These are phyloP conservation scores for Uncinocarpus reesii DNA, from an alignment of 2,329 filamentous ascomycete genomes.

Conservation along the genomic window DNA sequence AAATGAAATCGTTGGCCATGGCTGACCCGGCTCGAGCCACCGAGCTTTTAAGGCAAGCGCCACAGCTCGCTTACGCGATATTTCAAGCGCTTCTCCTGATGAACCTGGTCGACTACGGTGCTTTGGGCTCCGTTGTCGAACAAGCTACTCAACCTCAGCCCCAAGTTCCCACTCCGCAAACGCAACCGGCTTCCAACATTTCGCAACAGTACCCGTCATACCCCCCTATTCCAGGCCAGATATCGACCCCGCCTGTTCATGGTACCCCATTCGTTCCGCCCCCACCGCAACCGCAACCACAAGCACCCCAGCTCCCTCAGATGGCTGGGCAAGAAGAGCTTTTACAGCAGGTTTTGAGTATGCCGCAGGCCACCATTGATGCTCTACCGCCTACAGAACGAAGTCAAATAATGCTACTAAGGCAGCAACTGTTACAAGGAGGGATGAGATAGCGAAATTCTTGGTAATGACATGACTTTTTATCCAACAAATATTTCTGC, in stretches of 20 bases:
- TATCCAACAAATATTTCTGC: not conserved
- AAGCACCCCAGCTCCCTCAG: conserved; percentile 33
- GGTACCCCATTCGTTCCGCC: conserved; percentile 34
- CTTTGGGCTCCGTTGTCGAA: conserved; percentile 72
- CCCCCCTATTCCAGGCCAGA: conserved; percentile 34
- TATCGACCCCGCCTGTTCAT: conserved; percentile 44
- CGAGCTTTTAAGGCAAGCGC: conserved; percentile 76
- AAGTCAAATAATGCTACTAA: conserved; percentile 66
- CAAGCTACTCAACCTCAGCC: conserved; percentile 38
- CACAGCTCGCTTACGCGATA: conserved; percentile 86
- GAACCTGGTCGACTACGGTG: conserved; percentile 77
- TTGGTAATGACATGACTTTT: not conserved
- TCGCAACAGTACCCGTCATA: conserved; percentile 32
- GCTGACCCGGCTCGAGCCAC: conserved; percentile 73
- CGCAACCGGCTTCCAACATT: conserved; percentile 29
- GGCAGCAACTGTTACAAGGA: conserved; percentile 69
- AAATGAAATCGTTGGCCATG: conserved; percentile 86
- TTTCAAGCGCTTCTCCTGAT: conserved; percentile 91
- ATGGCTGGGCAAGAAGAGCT: conserved; percentile 58
- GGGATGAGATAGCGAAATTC: conserved; percentile 63
- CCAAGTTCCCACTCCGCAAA: conserved; percentile 32
- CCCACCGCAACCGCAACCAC: conserved; percentile 26
- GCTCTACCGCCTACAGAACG: conserved; percentile 64
- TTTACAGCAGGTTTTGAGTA: conserved; percentile 68
- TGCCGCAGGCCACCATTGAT: conserved; percentile 72